Base-by-base conservation (phyloP, 176 grass and related monocot species). In the Musa troglodytarum region DNA sequence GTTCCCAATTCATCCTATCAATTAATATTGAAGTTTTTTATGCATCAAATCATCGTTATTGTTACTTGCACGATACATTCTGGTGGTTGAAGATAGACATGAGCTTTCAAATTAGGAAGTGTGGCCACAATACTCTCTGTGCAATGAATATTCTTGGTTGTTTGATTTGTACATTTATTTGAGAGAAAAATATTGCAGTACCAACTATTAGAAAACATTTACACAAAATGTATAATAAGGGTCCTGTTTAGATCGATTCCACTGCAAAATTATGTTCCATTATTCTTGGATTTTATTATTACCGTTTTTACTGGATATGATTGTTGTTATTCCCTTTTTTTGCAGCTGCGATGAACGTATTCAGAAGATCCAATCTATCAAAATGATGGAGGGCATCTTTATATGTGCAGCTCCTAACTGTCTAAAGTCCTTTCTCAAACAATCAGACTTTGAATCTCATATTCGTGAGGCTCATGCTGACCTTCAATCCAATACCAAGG, bases 351-450 rank as follows among this genome's bases (percentile, higher is more conserved):
- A 99, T 49, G 95, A 99, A 76, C 85, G 95, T 24, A 92, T 99
- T 89, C 95, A 99, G 76, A 99, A 99, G 82, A 92, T 99, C 61
- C 95, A 99, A 62, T 94, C 73, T 53, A 88, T 99, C 50, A 99
- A 99, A 81, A 88, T 90, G 90, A 87, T 99, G 95, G 91, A 99
- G 78, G 91, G 95, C 65, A 91, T 99, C 75, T 94, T 92, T 73
- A 89, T 99, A 69, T 99, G 95, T 84, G 91, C 91, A 49, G 90
- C 95, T 66, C 95, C 88, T 11, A 89, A 91, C 80, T 99, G 95
- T 79, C 91, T 94, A 69, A 99, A 99, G 49, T 99, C 95, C 12
- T 99, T 94, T 73, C 83, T 94, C 11, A 94, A 94, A 81, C 84
- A 79, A 82, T 64, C 82, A 20, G 91, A 99, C 52, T 94, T 94